A percentile compares a stretch with the other conserved stretches of the same genome.
phyloP scores from a whole-genome alignment of 768 basidiomycete species.

The Lactarius deliciosus region DNA sequence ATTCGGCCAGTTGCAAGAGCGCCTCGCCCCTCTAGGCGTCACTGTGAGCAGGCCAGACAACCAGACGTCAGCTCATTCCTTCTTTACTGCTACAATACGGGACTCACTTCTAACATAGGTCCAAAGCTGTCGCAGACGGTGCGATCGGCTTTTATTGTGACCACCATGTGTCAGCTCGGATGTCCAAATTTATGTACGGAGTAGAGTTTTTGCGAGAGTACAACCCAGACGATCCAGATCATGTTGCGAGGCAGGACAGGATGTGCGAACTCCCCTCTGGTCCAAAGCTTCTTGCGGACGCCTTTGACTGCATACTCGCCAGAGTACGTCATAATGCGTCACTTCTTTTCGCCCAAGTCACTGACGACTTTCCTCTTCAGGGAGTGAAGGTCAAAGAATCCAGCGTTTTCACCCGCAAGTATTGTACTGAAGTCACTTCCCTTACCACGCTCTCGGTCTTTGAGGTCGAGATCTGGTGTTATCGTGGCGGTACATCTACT shows the following conservation, averaged over 20 bases:
- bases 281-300: conserved; percentile 74
- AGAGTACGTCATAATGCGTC: conserved; percentile 46
- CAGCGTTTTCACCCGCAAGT: conserved; percentile 77
- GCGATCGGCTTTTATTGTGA: conserved; percentile 84
- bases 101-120: conserved; percentile 43
- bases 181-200: conserved; percentile 79
- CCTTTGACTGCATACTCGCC: conserved; percentile 77
- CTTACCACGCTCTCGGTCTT: conserved; percentile 74
- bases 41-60: conserved; percentile 74
- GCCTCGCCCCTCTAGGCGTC: conserved; percentile 53
- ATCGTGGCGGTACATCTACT: conserved; percentile 65
- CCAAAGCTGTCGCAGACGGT: conserved; percentile 83
- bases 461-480: conserved; percentile 85
- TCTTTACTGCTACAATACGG: conserved; percentile 6
- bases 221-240: conserved; percentile 64
- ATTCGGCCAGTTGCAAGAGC: conserved; percentile 71
- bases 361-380: conserved; percentile 37
- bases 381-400: conserved; percentile 77
- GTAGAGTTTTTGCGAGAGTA: conserved; percentile 75
- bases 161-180: conserved; percentile 78
- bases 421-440: conserved; percentile 78
- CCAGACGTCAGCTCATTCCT: conserved; percentile 56
- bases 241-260: conserved; percentile 58
- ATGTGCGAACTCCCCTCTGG: conserved; percentile 77
- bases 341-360: conserved; percentile 16